Base-by-base conservation (phyloP, 441 rosid species). In the Arabidopsis lyrata region DNA sequence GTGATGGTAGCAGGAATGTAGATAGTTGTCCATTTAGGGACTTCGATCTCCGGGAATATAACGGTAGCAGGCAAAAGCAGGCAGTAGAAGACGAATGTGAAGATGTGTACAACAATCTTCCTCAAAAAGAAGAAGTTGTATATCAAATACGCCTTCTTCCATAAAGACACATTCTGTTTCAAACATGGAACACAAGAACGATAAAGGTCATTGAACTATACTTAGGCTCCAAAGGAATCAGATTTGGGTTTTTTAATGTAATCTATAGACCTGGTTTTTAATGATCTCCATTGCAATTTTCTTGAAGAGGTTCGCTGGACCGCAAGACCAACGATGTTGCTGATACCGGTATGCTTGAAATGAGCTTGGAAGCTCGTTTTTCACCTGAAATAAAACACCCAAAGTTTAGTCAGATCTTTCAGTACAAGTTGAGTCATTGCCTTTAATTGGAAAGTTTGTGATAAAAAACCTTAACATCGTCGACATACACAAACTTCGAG, bases 251-350 rank as follows among this genome's bases (percentile, higher is more conserved):
- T 6, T 7, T 50, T n/a, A n/a, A 47, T 13, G 22, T 39, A 12
- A 58, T 47, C 9, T 48, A 44, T 41, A 1, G 27, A 86, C 89
- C 83, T 63, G 70, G 44, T 78, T 84, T 44, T 68, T 53, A 13
- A 81, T 44, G 35, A 84, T 78, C 44, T 86, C 88, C 48, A 48
- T 63, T 0, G 65, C 87, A 81, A 84, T 81, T 74, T 86, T 82
- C 64, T 65, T 81, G 63, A 84, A 81, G 7, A 86, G 87, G 64
- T 86, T 86, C 2, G 87, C 86, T 3, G 90, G 90, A 68, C 90
- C 90, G 18, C 87, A 82, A 32, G 90, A 86, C 90, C 86, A 84
- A 35, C 88, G 80, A 63, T 86, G 90, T 60, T 86, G 90, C 42
- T 86, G 88, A 49, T 29, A 80, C 36, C 90, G 59, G 66, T 78